phyloP scores from a whole-genome alignment of 2,329 filamentous ascomycete genomes.

The Ramularia collo-cygni region DNA sequence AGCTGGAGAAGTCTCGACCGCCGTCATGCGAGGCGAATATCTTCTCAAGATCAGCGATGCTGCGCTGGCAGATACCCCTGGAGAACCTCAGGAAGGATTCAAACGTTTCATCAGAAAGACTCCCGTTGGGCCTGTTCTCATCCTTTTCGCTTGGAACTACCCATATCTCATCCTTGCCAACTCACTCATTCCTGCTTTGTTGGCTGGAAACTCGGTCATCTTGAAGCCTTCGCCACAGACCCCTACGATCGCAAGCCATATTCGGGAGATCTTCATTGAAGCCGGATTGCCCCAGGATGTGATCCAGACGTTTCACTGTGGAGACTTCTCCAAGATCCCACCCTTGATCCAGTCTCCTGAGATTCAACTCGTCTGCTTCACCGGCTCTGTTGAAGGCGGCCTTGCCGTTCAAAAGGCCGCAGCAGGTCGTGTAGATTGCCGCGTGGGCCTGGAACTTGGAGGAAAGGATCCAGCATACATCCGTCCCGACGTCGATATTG shows the following conservation, averaged over 20 bases:
- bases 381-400: conserved; percentile 82
- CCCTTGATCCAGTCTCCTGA: conserved; percentile 68
- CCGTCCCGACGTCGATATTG: conserved; percentile 74
- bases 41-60: conserved; percentile 77
- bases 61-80: conserved; percentile 69
- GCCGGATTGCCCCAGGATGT: conserved; percentile 78
- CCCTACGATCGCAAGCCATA: conserved; percentile 81
- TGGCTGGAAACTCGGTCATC: conserved; percentile 85
- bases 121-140: conserved; percentile 77
- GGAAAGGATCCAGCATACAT: conserved; percentile 95
- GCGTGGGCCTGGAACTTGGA: conserved; percentile 83
- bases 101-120: conserved; percentile 84
- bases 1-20: conserved; percentile 74
- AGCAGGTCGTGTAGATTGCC: conserved; percentile 68
- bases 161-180: conserved; percentile 92
- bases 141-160: conserved; percentile 97
- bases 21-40: conserved; percentile 78
- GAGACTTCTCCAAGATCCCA: conserved; percentile 69
- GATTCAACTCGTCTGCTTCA: conserved; percentile 82
- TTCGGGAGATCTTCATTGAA: conserved; percentile 66
- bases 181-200: conserved; percentile 81
- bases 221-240: conserved; percentile 94
- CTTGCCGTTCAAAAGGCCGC: conserved; percentile 80
- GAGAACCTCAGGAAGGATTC: conserved; percentile 80
- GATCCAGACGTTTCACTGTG: conserved; percentile 87